phyloP scores from a whole-genome alignment of 2,329 filamentous ascomycete species.

The Hymenoscyphus occultus region DNA sequence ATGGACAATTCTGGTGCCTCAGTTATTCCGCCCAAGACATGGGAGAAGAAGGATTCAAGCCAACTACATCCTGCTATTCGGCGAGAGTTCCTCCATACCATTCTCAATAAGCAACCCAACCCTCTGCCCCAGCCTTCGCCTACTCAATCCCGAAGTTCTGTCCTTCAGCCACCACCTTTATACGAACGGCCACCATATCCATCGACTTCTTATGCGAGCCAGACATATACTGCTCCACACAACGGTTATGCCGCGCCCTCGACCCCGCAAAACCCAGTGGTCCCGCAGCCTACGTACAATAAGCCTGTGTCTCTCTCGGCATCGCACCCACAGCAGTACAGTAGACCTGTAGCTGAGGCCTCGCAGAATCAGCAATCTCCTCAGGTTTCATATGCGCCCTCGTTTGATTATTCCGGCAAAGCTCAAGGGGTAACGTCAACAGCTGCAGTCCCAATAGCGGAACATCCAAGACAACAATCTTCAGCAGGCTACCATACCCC shows the following conservation, averaged over 20 bases:
- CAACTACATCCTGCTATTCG: constrained; percentile 41
- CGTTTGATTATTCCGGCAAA: background rate
- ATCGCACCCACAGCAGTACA: constrained; percentile 15
- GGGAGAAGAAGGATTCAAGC: constrained; percentile 30
- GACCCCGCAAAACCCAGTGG: background rate
- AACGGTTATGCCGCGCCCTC: constrained; percentile 1
- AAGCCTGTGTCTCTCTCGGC: constrained; percentile 7
- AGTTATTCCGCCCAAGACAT: constrained; percentile 16
- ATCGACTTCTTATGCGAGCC: constrained; percentile 7
- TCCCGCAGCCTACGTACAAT: constrained; percentile 6
- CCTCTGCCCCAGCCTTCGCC: constrained; percentile 17
- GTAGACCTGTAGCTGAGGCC: background rate
- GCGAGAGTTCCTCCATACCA: constrained; percentile 31
- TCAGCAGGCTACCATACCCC: background rate
- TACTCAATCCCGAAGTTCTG: constrained; percentile 18
- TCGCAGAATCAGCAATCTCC: background rate
- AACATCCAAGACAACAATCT: background rate
- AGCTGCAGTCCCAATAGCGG: background rate
- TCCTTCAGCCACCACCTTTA: constrained; percentile 26
- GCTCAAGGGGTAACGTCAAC: background rate
- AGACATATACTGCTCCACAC: constrained; percentile 1
- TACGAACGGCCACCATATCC: constrained; percentile 23
- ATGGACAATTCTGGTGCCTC: constrained; percentile 12
- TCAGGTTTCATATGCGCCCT: background rate
- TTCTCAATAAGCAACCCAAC: constrained; percentile 29